phyloP scores from a whole-genome alignment of 306 rosid species.

The Inga leiocalycina region DNA sequence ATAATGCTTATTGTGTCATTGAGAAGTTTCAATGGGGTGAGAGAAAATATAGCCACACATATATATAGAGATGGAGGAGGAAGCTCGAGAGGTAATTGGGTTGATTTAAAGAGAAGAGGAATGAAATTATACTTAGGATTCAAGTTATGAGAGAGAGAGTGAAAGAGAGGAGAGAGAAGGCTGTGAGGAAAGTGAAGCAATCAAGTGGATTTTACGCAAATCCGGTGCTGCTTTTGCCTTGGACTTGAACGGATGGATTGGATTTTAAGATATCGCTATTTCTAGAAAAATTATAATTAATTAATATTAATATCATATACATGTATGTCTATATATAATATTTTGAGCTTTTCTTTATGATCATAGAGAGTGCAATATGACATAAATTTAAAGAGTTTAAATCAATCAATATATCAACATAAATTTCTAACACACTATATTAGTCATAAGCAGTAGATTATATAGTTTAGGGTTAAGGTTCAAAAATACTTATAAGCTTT shows the following conservation, averaged over 20 bases:
- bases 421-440: no score
- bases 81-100: constrained; percentile 41
- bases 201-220: constrained; percentile 96
- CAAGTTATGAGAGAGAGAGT: constrained; percentile 54
- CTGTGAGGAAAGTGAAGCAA: constrained; percentile 65
- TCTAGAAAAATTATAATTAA: constrained; percentile 32
- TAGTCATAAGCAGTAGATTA: no score
- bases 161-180: constrained; percentile 40
- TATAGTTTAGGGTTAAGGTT: no score
- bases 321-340: neutral
- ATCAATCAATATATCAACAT: neutral
- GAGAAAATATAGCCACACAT: neutral
- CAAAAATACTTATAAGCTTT: no score
- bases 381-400: neutral
- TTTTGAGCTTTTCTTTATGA: neutral
- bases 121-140: constrained; percentile 67
- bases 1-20: constrained; percentile 30
- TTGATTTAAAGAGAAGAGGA: constrained; percentile 52
- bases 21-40: constrained; percentile 2
- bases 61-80: constrained; percentile 14
- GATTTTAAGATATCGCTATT: constrained; percentile 66
- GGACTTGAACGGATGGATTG: constrained; percentile 77
- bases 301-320: neutral
- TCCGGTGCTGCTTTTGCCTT: constrained; percentile 64
- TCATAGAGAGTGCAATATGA: neutral